Evolutionary conservation across 2,329 filamentous ascomycete genomes (phyloP), one percentile per base, ranked within the genome.

Genomic region (Kalmusia sp.): DNA sequence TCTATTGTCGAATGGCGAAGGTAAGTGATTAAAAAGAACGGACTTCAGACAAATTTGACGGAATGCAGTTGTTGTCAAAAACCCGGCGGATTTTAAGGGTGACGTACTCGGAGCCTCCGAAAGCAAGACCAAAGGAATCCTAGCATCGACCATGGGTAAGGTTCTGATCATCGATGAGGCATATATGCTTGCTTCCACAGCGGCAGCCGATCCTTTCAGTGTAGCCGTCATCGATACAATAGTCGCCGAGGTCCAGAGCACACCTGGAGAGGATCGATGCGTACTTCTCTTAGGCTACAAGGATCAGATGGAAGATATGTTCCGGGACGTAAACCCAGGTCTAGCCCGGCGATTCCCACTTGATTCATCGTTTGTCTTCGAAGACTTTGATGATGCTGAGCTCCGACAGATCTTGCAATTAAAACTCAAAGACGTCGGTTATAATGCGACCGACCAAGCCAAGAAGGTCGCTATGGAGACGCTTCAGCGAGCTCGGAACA

Each of bases 161-260:
- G 88, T 93, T 0, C 80, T 93, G 0, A 84, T 93, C 12, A 92
- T 93, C 2, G 90, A 93, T 56, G 90, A 95, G 65, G 90, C 90
- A 0, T 93, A 93, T 58, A 85, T 86, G 28, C 77, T 93, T 0
- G 83, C 80, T 39, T 71, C 74, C 1, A 69, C 6, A 69, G 65
- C 0, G 64, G 69, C 1, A 45, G 48, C 73, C 1, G 82, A 86
- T 58, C 53, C 58, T 0, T 92, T 75, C 74, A 88, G 84, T 66
- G 82, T 78, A 0, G 87, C 85, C 0, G 87, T 91, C 1, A 80
- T 92, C 3, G 89, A 92, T 60, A 91, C 87, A 0, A 86, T 92
- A 11, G 89, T 92, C 0, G 86, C 87, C 0, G 86, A 91, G 59
- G 83, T 92, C 0, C 89, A 92, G 54, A 88, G 83, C 55, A 82